These are phyloP conservation scores for Trichomonascaceae sp. DNA, from an alignment of 1,139 yeast species.

Conservation along the genomic window DNA sequence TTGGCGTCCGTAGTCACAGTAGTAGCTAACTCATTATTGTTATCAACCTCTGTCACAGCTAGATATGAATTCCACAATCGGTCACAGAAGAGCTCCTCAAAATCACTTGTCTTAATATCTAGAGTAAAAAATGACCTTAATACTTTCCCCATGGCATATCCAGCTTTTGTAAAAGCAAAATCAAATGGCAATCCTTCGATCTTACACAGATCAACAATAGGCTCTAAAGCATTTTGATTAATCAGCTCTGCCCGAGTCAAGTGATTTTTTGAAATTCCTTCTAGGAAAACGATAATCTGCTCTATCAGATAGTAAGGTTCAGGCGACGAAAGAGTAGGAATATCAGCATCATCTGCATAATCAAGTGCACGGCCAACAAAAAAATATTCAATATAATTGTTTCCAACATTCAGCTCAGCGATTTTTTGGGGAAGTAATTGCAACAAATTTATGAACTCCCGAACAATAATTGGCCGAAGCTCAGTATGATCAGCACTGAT, in stretches of 20 bases:
- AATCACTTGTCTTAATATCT: slow-evolving; percentile 24
- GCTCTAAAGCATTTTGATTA: slow-evolving; percentile 27
- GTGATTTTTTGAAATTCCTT: slow-evolving; percentile 31
- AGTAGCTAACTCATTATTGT: background rate
- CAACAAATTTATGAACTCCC: slow-evolving; percentile 45
- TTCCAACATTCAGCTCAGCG: slow-evolving; percentile 5
- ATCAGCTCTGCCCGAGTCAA: slow-evolving; percentile 31
- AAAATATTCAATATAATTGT: background rate
- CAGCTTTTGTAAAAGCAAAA: slow-evolving; percentile 30
- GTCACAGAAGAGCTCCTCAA: slow-evolving; percentile 18
- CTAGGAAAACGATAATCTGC: slow-evolving; percentile 14
- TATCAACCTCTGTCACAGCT: background rate
- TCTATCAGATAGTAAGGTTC: slow-evolving; percentile 6
- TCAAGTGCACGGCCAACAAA: slow-evolving; percentile 2
- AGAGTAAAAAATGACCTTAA: slow-evolving; percentile 27
- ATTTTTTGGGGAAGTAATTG: slow-evolving; percentile 38
- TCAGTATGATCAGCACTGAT: slow-evolving; percentile 77
- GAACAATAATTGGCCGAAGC: slow-evolving; percentile 54
- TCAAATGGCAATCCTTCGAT: slow-evolving; percentile 32
- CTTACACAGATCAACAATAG: slow-evolving; percentile 25
- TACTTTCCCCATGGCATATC: slow-evolving; percentile 24
- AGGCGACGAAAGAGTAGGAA: background rate
- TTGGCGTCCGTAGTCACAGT: background rate
- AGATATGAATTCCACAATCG: slow-evolving; percentile 5
- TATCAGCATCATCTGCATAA: slow-evolving; percentile 5